A percentile compares a stretch with the other conserved stretches of the same genome.
Evolutionary conservation across 345 rosid genomes (phyloP).

Genomic region (Corymbia maculata): DNA sequence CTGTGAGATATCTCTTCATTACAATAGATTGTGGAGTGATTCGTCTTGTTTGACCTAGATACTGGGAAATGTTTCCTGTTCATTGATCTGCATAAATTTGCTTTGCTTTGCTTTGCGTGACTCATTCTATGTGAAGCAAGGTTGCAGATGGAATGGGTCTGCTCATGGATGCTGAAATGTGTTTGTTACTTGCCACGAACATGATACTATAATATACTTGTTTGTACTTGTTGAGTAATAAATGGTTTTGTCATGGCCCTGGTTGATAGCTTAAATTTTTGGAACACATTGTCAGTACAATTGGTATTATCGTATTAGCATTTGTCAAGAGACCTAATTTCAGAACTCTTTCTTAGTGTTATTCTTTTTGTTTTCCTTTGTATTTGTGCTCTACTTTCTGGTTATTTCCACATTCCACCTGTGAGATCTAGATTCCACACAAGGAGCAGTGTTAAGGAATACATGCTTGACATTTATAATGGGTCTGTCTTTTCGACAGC

Average conservation of each 20-base stretch:
- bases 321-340: not conserved
- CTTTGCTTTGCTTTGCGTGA: not conserved
- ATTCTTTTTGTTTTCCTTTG: not conserved
- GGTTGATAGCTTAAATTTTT: not conserved
- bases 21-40: not conserved
- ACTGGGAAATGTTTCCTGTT: not conserved
- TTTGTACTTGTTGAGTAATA: not conserved
- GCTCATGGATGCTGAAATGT: not conserved
- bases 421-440: not conserved
- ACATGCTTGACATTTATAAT: not conserved
- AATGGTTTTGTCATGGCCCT: not conserved
- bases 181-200: not conserved
- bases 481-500: not conserved
- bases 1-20: not conserved
- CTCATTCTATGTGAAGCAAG: not conserved
- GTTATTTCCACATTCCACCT: not conserved
- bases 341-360: not conserved
- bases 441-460: not conserved
- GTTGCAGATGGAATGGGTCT: not conserved
- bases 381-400: not conserved
- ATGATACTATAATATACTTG: not conserved
- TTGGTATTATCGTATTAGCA: not conserved
- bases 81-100: not conserved
- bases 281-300: not conserved
- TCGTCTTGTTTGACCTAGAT: not conserved